A percentile compares a stretch with the other conserved stretches of the same genome.
These are phyloP conservation scores for Pichia cabralensis DNA, from an alignment of 805 yeast genomes.

Conservation along the genomic window DNA sequence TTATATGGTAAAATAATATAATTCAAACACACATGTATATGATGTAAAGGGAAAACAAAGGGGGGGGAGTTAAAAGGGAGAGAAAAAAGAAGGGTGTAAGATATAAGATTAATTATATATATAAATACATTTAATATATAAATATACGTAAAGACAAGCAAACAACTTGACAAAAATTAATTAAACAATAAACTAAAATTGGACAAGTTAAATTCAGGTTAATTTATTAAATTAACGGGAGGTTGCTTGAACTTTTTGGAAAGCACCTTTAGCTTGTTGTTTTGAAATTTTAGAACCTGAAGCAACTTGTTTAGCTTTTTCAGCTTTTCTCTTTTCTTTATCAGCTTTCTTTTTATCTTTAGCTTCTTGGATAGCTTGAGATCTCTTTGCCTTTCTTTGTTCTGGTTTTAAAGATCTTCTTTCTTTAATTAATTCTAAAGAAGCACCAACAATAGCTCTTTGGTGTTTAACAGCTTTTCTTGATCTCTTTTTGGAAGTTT, in stretches of 20 bases:
- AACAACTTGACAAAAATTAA: not conserved
- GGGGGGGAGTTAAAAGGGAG: no score
- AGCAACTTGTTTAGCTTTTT: slow-evolving; percentile 75
- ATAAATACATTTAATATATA: no score
- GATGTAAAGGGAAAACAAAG: no score
- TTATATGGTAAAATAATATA: no score
- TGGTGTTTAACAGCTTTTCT: slow-evolving; percentile 97
- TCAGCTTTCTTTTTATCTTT: slow-evolving; percentile 85
- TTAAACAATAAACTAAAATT: no score
- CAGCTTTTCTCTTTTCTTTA: slow-evolving; percentile 93
- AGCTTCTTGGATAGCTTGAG: slow-evolving; percentile 72
- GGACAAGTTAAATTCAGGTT: not conserved
- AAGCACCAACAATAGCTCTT: slow-evolving; percentile 99
- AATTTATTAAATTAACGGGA: slow-evolving; percentile 61
- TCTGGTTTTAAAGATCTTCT: slow-evolving; percentile 94
- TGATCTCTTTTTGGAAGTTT: slow-evolving; percentile 91
- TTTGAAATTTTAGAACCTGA: slow-evolving; percentile 77
- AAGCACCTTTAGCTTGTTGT: slow-evolving; percentile 97
- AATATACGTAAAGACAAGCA: no score
- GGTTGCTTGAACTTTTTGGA: slow-evolving; percentile 93
- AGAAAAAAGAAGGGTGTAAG: no score
- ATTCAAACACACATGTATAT: no score
- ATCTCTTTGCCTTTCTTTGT: slow-evolving; percentile 97
- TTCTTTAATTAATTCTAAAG: slow-evolving; percentile 95
- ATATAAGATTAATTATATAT: no score